phyloP scores from a whole-genome alignment of 805 yeast genomes.

The Yarrowia yakushimensis region DNA sequence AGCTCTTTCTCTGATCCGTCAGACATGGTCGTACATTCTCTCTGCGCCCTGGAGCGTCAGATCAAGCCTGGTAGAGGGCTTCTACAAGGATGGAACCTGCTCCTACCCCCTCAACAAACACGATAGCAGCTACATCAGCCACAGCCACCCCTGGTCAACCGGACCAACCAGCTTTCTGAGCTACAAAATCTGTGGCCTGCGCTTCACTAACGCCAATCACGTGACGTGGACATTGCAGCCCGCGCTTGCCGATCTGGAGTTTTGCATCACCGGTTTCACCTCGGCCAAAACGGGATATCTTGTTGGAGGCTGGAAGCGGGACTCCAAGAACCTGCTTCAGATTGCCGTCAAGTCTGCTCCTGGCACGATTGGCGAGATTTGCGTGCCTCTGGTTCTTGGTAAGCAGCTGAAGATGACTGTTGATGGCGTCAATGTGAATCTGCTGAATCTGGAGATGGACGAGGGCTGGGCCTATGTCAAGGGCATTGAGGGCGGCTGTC shows the following conservation, averaged over 20 bases:
- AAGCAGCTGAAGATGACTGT: conserved; percentile 8
- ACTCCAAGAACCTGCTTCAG: not conserved
- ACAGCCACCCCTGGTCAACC: not conserved
- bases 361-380: not conserved
- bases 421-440: not conserved
- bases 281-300: not conserved
- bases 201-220: conserved; percentile 1
- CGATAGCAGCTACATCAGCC: conserved; percentile 3
- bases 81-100: conserved; percentile 15
- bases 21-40: not conserved
- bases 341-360: not conserved
- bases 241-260: not conserved
- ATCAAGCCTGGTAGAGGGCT: not conserved
- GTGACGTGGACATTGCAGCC: not conserved
- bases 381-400: not conserved
- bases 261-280: not conserved
- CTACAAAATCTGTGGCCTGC: not conserved
- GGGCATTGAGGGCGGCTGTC: not conserved
- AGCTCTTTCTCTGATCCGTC: not conserved
- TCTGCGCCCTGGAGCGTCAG: not conserved
- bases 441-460: not conserved
- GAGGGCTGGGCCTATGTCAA: not conserved
- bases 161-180: not conserved
- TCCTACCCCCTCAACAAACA: not conserved
- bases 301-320: conserved; percentile 1